Evolutionary conservation across 495 filamentous ascomycete genomes (phyloP), one percentile per base, ranked within the genome.

Genomic region (Choiromyces venosus): DNA sequence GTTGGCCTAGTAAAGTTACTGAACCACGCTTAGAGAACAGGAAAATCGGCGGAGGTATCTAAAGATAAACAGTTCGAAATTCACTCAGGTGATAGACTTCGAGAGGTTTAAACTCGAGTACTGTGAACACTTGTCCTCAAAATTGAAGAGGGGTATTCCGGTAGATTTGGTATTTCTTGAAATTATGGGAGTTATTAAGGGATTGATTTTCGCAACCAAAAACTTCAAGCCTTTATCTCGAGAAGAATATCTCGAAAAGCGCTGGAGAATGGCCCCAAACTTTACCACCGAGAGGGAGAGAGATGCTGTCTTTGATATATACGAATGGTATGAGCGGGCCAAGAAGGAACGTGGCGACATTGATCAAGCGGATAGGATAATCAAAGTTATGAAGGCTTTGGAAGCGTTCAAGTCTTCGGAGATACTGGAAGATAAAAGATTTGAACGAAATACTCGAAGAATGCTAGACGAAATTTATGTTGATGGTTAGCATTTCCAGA

Each of bases 391-490:
- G 25, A 38, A 39, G 35, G 42, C 25, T 4, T 68, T 77, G n/a
- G n/a, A n/a, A n/a, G n/a, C n/a, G n/a, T n/a, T n/a, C n/a, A n/a
- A n/a, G n/a, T n/a, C n/a, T n/a, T n/a, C n/a, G n/a, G n/a, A n/a
- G n/a, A n/a, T 19, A n/a, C 64, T n/a, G 35, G 35, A 52, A 25
- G 69, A 25, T 65, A 44, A n/a, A 72, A 69, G 8, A 68, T 84
- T 46, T 68, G 44, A n/a, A n/a, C 6, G 9, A 19, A 73, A 64
- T 0, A 72, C 84, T 5, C 37, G 65, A 40, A 56, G 69, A 6
- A 73, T 80, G 1, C 79, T 85, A 37, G 83, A 84, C 16, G 84
- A 85, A 64, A 68, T 85, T 19, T 85, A 85, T 71, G 75, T 85
- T 21, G 84, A 85, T 64, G 83, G 82, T 82, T 70, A 66, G 68